Evolutionary conservation across 1,284 basidiomycete species (phyloP).

Genomic region (Acaromyces ingoldii): DNA sequence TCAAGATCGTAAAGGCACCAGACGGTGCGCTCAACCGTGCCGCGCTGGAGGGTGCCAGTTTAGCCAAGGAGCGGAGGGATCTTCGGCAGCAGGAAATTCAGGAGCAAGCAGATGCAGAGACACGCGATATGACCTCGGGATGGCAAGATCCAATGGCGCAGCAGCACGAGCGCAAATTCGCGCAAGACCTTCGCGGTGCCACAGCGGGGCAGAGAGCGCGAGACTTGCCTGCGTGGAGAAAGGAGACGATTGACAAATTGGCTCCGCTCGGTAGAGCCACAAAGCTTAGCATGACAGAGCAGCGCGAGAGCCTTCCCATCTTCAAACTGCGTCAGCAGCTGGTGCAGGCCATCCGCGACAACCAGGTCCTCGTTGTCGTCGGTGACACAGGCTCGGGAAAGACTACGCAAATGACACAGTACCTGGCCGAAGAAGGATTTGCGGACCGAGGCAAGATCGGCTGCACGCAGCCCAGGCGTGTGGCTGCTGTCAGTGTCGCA

Average conservation of each 20-base stretch:
- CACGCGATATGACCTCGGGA: slow-evolving; percentile 84
- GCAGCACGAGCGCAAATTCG: slow-evolving; percentile 78
- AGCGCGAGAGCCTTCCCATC: slow-evolving; percentile 83
- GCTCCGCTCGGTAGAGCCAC: slow-evolving; percentile 94
- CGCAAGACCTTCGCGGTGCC: slow-evolving; percentile 71
- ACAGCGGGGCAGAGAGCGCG: slow-evolving; percentile 70
- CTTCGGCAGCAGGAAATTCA: slow-evolving; percentile 89
- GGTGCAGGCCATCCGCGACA: slow-evolving; percentile 85
- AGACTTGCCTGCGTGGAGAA: slow-evolving; percentile 84
- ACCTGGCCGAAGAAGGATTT: slow-evolving; percentile 80
- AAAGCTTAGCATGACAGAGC: slow-evolving; percentile 83
- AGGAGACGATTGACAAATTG: slow-evolving; percentile 90
- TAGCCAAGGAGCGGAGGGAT: slow-evolving; percentile 92
- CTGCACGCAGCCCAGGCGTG: slow-evolving; percentile 96
- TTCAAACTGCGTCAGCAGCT: slow-evolving; percentile 91
- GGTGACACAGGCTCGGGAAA: slow-evolving; percentile 92
- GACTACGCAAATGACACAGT: slow-evolving; percentile 85
- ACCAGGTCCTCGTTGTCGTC: slow-evolving; percentile 88
- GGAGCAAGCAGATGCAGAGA: slow-evolving; percentile 87
- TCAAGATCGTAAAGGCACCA: slow-evolving; percentile 75
- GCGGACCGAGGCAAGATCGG: slow-evolving; percentile 84
- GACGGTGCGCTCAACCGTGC: slow-evolving; percentile 73
- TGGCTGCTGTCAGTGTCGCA: slow-evolving; percentile 98
- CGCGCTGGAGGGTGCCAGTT: slow-evolving; percentile 81
- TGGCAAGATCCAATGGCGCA: slow-evolving; percentile 99